Evolutionary conservation across 2,329 filamentous ascomycete genomes (phyloP).

Genomic region (Ophiostoma novo-ulmi): DNA sequence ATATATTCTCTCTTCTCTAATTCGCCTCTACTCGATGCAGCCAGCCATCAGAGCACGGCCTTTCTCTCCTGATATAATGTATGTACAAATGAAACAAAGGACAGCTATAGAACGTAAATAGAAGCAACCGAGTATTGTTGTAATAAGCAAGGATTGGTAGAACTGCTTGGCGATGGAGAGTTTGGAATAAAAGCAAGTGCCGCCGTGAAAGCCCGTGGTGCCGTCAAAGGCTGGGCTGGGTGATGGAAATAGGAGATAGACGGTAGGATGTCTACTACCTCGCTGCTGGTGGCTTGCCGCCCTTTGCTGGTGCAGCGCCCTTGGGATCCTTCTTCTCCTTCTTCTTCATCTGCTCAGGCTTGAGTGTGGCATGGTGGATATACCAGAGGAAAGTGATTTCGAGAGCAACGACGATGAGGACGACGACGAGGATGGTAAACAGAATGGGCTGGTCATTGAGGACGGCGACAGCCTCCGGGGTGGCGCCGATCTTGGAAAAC

Average conservation of each 20-base stretch:
- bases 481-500: conserved; percentile 53
- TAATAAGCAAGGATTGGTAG: background rate
- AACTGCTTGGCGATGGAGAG: no score
- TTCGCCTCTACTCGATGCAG: conserved; percentile 23
- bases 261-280: conserved; percentile 20
- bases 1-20: background rate
- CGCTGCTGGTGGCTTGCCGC: conserved; percentile 27
- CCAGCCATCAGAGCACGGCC: conserved; percentile 24
- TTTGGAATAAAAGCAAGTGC: background rate
- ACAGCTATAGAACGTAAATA: background rate
- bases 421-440: conserved; percentile 53
- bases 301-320: conserved; percentile 34
- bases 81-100: background rate
- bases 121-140: background rate
- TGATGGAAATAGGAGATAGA: background rate
- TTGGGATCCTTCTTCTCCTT: conserved; percentile 41
- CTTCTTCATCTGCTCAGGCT: conserved; percentile 55
- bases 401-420: conserved; percentile 46
- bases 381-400: conserved; percentile 49
- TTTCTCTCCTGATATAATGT: background rate
- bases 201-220: background rate
- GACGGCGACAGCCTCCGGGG: conserved; percentile 52
- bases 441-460: conserved; percentile 58
- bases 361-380: conserved; percentile 56
- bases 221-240: background rate